These are phyloP conservation scores for Colletotrichum endophyticum DNA, from an alignment of 2,329 filamentous ascomycete genomes.

Conservation along the genomic window DNA sequence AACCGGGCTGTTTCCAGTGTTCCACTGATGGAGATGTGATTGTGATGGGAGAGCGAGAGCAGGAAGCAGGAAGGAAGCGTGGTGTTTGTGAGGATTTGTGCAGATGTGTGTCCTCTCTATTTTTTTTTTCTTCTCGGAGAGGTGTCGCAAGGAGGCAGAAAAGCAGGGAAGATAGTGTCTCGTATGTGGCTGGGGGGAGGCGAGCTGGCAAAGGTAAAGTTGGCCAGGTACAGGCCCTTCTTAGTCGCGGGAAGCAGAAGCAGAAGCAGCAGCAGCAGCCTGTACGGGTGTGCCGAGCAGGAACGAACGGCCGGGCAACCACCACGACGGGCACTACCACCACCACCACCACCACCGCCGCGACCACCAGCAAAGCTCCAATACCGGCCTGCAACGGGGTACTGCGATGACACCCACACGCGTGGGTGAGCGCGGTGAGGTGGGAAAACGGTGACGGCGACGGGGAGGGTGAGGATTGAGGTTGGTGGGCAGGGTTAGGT, in stretches of 20 bases:
- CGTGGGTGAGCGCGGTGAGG: background rate
- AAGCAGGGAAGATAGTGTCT: conserved; percentile 30
- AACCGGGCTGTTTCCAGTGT: conserved; percentile 9
- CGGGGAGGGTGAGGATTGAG: background rate
- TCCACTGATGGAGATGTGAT: conserved; percentile 8
- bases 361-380: background rate
- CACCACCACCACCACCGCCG: background rate
- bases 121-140: background rate
- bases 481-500: background rate
- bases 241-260: background rate
- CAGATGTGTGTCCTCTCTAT: background rate
- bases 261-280: background rate
- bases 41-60: background rate
- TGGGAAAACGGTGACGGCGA: background rate
- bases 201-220: background rate
- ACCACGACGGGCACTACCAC: background rate
- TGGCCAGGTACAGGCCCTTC: background rate
- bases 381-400: background rate
- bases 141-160: conserved; percentile 22
- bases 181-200: conserved; percentile 27
- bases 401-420: background rate
- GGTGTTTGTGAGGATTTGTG: background rate
- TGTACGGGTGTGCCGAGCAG: background rate
- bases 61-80: background rate
- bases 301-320: conserved; percentile 12